These are phyloP conservation scores for Byssothecium circinans DNA, from an alignment of 2,329 filamentous ascomycete species.

Conservation along the genomic window DNA sequence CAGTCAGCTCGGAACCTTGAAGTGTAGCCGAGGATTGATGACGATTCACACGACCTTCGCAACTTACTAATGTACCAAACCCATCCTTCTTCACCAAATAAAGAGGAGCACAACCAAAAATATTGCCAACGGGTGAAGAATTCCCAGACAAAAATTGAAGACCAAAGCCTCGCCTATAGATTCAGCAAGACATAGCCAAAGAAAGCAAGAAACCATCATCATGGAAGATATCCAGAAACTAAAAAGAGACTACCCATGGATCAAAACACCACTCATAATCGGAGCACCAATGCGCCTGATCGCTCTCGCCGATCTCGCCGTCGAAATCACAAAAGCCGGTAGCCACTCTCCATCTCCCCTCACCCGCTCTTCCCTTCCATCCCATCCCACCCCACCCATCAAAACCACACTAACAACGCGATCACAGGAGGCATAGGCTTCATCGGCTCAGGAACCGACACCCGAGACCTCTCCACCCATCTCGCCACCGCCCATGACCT, in stretches of 20 bases:
- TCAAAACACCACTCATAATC: slow-evolving; percentile 58
- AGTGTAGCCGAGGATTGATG: too few species aligned
- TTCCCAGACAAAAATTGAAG: too few species aligned
- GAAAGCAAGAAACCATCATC: not conserved
- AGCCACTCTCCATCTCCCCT: too few species aligned
- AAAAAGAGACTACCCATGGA: slow-evolving; percentile 60
- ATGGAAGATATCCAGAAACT: slow-evolving; percentile 21
- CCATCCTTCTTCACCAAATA: too few species aligned
- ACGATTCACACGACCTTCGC: too few species aligned
- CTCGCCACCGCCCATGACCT: slow-evolving; percentile 29
- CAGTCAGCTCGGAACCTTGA: too few species aligned
- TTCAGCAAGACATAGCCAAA: too few species aligned
- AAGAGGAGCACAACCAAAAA: too few species aligned
- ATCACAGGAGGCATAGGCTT: slow-evolving; percentile 50
- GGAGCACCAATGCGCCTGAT: slow-evolving; percentile 72
- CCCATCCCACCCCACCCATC: not conserved
- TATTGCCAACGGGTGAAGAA: too few species aligned
- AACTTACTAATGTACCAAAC: too few species aligned
- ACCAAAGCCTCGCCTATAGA: too few species aligned
- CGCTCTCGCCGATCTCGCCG: slow-evolving; percentile 57
- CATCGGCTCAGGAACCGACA: slow-evolving; percentile 49
- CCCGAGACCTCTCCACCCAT: slow-evolving; percentile 34
- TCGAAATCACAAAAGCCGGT: slow-evolving; percentile 61
- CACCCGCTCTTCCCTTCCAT: not conserved
- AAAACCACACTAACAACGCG: slow-evolving; percentile 7